phyloP scores from a whole-genome alignment of 345 rosid species.

The Arabis alpina region DNA sequence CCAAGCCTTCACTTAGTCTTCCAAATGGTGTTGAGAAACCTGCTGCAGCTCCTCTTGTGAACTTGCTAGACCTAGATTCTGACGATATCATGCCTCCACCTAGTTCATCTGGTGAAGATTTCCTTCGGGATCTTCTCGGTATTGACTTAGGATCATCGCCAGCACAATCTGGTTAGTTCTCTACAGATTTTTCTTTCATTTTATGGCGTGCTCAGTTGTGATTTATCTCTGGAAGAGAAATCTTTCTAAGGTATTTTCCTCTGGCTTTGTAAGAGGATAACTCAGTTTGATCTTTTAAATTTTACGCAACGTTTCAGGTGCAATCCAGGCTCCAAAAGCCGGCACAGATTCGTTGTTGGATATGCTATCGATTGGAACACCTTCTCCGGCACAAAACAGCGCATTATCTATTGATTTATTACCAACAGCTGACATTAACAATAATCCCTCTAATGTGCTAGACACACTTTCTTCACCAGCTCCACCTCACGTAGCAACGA shows the following conservation, averaged over 20 bases:
- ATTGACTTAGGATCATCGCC: constrained; percentile 69
- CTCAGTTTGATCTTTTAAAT: background rate
- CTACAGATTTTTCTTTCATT: constrained; percentile 4
- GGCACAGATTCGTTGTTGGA: constrained; percentile 84
- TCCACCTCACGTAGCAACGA: constrained; percentile 47
- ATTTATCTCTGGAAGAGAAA: constrained; percentile 12
- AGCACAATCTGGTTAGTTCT: constrained; percentile 63
- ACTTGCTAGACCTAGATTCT: constrained; percentile 82
- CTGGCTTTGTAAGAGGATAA: constrained; percentile 5
- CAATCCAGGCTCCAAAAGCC: constrained; percentile 67
- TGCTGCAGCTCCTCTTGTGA: constrained; percentile 76
- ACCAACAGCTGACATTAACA: constrained; percentile 54
- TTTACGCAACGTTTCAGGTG: constrained; percentile 45
- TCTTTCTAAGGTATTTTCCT: background rate
- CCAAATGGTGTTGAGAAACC: constrained; percentile 86
- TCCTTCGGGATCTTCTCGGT: constrained; percentile 92
- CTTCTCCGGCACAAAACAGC: constrained; percentile 61
- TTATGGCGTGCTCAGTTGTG: background rate
- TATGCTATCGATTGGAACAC: constrained; percentile 84
- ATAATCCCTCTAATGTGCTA: constrained; percentile 46
- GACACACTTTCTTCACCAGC: constrained; percentile 58
- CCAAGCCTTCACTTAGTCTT: constrained; percentile 65
- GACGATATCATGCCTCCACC: constrained; percentile 80
- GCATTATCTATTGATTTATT: constrained; percentile 63
- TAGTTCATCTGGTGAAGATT: constrained; percentile 80